phyloP scores from a whole-genome alignment of 768 basidiomycete genomes.

The Gloeopeniophorella convolvens region DNA sequence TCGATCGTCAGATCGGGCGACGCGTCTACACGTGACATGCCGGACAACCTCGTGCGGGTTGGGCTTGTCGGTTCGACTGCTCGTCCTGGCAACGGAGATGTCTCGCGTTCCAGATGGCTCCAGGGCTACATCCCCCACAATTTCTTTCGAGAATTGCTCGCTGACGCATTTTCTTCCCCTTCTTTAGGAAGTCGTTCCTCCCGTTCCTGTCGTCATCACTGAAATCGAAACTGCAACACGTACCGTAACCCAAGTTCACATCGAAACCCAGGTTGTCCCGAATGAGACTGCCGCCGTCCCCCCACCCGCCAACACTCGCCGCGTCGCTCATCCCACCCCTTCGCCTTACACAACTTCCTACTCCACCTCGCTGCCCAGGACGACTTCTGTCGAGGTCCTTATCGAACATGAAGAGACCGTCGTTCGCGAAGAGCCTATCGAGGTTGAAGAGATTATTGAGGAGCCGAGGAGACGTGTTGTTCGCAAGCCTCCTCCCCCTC shows the following conservation, averaged over 20 bases:
- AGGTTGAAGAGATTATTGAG: constrained; percentile 36
- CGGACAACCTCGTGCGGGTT: constrained; percentile 17
- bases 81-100: background rate
- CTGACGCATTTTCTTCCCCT: constrained; percentile 19
- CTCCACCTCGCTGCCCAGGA: constrained; percentile 57
- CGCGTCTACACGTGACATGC: constrained; percentile 22
- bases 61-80: constrained; percentile 28
- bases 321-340: constrained; percentile 66
- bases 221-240: constrained; percentile 48
- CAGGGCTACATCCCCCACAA: constrained; percentile 23
- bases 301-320: constrained; percentile 72
- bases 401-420: constrained; percentile 47
- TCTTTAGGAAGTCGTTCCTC: constrained; percentile 37
- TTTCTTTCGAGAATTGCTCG: constrained; percentile 11
- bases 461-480: constrained; percentile 33
- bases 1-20: constrained; percentile 16
- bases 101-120: constrained; percentile 11
- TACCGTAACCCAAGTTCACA: constrained; percentile 42
- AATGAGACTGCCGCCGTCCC: constrained; percentile 55
- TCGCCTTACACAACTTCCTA: constrained; percentile 52
- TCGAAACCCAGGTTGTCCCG: constrained; percentile 28
- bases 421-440: constrained; percentile 29
- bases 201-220: constrained; percentile 36
- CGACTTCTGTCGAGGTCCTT: constrained; percentile 61
- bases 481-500: constrained; percentile 40